A percentile compares a stretch with the other conserved stretches of the same genome.
phyloP scores from a whole-genome alignment of 78 protist species.

The Emiliania huxleyi region DNA sequence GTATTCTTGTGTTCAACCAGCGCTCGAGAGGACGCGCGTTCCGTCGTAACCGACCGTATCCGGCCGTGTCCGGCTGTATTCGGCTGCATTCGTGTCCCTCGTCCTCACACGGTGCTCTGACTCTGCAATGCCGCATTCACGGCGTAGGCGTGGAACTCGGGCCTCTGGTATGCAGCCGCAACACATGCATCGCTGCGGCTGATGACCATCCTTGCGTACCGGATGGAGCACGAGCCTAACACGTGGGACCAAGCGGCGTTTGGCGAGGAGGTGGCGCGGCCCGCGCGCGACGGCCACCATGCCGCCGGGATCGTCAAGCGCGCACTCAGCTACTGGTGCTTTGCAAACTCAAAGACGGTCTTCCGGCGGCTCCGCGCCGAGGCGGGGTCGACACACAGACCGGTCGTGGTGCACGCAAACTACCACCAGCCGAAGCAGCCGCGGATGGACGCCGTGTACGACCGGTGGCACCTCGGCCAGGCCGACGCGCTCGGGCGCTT shows the following conservation, averaged over 20 bases:
- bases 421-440: slow-evolving; percentile 16
- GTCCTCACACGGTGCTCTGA: no score
- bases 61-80: no score
- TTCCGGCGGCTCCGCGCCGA: not conserved
- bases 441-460: not conserved
- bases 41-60: no score
- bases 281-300: not conserved
- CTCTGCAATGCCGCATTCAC: no score
- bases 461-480: not conserved
- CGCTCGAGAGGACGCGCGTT: no score
- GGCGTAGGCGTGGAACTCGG: slow-evolving; percentile 31
- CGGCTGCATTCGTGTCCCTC: no score
- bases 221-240: slow-evolving; percentile 1
- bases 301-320: not conserved
- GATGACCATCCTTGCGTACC: not conserved
- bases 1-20: no score
- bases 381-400: not conserved
- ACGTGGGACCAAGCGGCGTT: slow-evolving; percentile 32
- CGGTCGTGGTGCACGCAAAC: slow-evolving; percentile 23
- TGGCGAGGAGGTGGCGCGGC: slow-evolving; percentile 2
- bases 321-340: not conserved
- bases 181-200: not conserved
- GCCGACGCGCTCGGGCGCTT: not conserved
- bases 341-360: slow-evolving; percentile 1
- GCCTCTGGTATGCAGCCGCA: slow-evolving; percentile 1